Evolutionary conservation across 2,329 filamentous ascomycete genomes (phyloP).

Genomic region (Ramularia endophylla): DNA sequence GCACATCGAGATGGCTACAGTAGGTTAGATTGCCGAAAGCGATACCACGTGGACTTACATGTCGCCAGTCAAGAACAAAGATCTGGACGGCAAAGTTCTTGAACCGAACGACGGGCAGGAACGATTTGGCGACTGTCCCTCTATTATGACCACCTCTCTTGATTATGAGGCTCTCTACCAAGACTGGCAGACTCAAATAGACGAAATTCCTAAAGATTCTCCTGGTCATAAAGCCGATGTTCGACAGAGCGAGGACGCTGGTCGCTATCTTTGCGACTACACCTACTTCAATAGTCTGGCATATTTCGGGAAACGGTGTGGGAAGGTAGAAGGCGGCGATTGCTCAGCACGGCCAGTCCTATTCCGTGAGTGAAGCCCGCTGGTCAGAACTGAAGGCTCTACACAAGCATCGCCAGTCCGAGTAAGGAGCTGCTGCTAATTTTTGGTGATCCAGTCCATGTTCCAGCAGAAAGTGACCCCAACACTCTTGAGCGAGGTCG

Average conservation of each 20-base stretch:
- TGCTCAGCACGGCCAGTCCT: conserved; percentile 29
- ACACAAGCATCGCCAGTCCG: too few relatives aligned
- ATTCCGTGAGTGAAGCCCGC: conserved; percentile 21
- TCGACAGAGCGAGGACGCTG: conserved; percentile 35
- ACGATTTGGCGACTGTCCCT: conserved; percentile 26
- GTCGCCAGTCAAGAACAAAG: conserved; percentile 40
- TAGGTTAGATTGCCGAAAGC: background rate
- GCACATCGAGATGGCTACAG: conserved; percentile 67
- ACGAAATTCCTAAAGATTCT: conserved; percentile 21
- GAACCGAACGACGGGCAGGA: conserved; percentile 18
- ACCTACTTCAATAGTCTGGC: conserved; percentile 39
- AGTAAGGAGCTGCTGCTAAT: too few relatives aligned
- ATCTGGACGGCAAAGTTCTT: conserved; percentile 55
- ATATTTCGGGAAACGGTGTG: conserved; percentile 25
- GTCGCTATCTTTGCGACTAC: conserved; percentile 41
- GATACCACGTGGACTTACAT: background rate
- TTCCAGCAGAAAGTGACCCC: conserved; percentile 33
- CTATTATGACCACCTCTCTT: conserved; percentile 25
- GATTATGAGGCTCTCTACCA: conserved; percentile 27
- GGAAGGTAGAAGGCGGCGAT: conserved; percentile 16
- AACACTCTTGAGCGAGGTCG: conserved; percentile 30
- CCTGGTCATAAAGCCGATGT: conserved; percentile 28
- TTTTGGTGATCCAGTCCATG: conserved; percentile 32
- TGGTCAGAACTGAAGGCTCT: too few relatives aligned
- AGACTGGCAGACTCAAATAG: conserved; percentile 24